Conservation (phyloP, 2,329 filamentous ascomycete genomes). For the Pseudogymnoascus sp. region DNA sequence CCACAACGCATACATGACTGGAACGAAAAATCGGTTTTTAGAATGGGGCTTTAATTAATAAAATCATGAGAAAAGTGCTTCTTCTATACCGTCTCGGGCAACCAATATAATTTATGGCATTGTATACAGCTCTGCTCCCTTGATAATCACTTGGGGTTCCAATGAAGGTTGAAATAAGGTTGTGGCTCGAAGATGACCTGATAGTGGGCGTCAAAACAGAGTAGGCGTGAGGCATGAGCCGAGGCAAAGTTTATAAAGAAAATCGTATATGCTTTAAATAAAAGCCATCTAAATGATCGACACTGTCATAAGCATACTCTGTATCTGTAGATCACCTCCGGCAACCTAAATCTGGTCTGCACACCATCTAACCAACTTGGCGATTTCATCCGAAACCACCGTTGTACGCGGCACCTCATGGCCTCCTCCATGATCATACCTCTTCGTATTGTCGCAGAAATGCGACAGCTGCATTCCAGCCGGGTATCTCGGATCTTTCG, state of each 20-base stretch:
- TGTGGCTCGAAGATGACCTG: background rate
- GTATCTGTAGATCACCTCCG: background rate
- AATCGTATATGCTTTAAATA: background rate
- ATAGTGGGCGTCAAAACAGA: background rate
- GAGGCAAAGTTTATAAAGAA: background rate
- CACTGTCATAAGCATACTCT: background rate
- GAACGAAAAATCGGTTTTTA: background rate
- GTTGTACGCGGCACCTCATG: slow-evolving; percentile 35
- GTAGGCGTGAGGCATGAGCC: background rate
- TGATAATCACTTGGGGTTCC: background rate
- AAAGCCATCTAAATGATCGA: background rate
- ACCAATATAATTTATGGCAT: background rate
- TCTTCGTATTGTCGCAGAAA: slow-evolving; percentile 26
- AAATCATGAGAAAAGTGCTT: background rate
- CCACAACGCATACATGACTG: background rate
- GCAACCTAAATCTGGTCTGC: background rate
- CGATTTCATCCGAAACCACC: slow-evolving; percentile 27
- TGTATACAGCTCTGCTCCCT: background rate
- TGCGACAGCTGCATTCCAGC: slow-evolving; percentile 31
- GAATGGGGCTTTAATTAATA: background rate
- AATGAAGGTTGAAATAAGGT: background rate
- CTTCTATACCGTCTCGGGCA: background rate
- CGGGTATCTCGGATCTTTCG: slow-evolving; percentile 32
- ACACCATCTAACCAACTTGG: slow-evolving; percentile 17
- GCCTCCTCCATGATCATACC: slow-evolving; percentile 34